Evolutionary conservation across 139 green algal species (phyloP).

Genomic region (Tetradesmus lagerheimii): DNA sequence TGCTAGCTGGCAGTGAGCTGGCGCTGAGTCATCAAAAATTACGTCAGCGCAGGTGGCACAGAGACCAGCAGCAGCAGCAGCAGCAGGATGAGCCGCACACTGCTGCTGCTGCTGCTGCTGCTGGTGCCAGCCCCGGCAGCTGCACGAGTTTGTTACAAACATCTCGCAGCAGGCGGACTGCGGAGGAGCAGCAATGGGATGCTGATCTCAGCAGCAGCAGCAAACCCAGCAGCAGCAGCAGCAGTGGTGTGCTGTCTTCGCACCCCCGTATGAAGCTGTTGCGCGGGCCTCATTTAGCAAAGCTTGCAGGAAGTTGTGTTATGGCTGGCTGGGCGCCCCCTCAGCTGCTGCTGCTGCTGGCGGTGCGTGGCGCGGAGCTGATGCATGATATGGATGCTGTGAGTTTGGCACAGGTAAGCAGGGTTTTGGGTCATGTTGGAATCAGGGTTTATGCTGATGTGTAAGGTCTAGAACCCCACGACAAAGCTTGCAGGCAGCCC

Average conservation of each 20-base stretch:
- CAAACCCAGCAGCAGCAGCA: slow-evolving; percentile 10
- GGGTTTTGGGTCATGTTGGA: background rate
- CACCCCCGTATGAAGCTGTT: background rate
- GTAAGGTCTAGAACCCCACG: too few relatives aligned
- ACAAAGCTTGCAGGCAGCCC: too few relatives aligned
- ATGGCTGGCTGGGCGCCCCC: slow-evolving; percentile 32
- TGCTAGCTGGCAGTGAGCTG: background rate
- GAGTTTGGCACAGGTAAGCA: slow-evolving; percentile 14
- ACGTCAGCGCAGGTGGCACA: background rate
- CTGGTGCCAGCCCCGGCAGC: too few relatives aligned
- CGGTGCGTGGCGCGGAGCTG: background rate
- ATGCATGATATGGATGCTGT: background rate
- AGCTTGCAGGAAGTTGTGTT: slow-evolving; percentile 14
- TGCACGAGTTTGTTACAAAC: background rate
- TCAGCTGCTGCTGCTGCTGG: slow-evolving; percentile 33
- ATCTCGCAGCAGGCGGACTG: background rate
- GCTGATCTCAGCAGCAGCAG: background rate
- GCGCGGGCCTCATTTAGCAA: background rate
- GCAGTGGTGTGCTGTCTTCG: background rate
- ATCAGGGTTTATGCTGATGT: background rate
- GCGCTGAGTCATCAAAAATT: background rate
- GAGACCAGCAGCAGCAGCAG: slow-evolving; percentile 15
- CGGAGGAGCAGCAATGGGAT: background rate
- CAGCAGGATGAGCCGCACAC: background rate
- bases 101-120: background rate